These are phyloP conservation scores for Graphilbum ipis-grandicollis DNA, from an alignment of 2,329 filamentous ascomycete species.

Conservation along the genomic window DNA sequence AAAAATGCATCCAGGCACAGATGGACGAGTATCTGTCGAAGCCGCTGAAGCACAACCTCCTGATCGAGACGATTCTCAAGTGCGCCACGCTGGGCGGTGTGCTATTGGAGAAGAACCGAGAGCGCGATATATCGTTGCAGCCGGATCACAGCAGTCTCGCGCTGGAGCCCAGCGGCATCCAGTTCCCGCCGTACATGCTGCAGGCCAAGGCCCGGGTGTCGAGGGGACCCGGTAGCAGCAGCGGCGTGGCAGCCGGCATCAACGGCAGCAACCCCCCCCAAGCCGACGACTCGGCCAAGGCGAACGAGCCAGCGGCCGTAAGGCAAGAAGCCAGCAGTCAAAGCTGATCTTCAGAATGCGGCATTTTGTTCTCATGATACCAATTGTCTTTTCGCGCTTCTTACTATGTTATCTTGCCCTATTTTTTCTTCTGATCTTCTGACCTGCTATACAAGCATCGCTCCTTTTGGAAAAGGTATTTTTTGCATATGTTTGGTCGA, in stretches of 20 bases:
- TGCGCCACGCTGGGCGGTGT: constrained; percentile 82
- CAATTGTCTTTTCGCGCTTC: too few species aligned
- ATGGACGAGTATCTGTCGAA: constrained; percentile 99
- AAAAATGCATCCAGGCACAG: constrained; percentile 95
- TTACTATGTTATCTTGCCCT: too few species aligned
- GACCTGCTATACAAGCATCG: too few species aligned
- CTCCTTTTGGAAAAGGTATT: too few species aligned
- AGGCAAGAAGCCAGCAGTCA: too few species aligned
- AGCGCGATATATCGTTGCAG: constrained; percentile 31
- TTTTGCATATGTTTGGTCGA: too few species aligned
- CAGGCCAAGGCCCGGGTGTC: constrained; percentile 1
- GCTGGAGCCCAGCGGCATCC: not conserved
- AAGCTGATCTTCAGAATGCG: too few species aligned
- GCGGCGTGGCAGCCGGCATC: not conserved
- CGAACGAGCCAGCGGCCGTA: too few species aligned
- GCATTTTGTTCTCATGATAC: too few species aligned
- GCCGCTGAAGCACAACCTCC: constrained; percentile 13
- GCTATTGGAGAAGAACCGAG: constrained; percentile 59
- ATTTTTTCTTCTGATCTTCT: too few species aligned
- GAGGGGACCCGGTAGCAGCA: not conserved
- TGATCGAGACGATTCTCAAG: constrained; percentile 51
- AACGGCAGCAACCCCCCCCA: not conserved
- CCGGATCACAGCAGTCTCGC: constrained; percentile 14
- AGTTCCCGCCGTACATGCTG: not conserved
- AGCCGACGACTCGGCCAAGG: too few species aligned